Base-by-base conservation (phyloP, 805 yeast species). In the Lachancea waltii region DNA sequence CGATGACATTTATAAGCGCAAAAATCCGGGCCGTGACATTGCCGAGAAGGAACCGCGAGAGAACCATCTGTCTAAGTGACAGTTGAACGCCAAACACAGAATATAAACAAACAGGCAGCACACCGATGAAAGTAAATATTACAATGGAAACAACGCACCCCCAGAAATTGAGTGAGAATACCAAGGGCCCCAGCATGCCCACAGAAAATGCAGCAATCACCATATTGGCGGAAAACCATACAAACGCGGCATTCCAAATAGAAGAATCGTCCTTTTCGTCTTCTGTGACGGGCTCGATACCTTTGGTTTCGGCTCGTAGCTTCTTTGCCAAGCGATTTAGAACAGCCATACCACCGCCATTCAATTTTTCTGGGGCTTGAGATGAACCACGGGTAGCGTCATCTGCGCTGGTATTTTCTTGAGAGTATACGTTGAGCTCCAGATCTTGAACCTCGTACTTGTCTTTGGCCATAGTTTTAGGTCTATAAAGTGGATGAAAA, bases 211-310 rank as follows among this genome's bases (percentile, higher is more conserved):
- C 76, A 15, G 95, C 86, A 54, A 87, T 75, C 40, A 85, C 95
- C 72, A 85, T 69, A 63, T 87, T 86, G 25, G 95, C 94, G 6
- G 94, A 81, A 52, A 82, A 72, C 95, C 95, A 87, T 90, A 87
- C 83, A 35, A 87, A 69, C 30, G 86, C 85, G 20, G 92, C 83
- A 47, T 73, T 75, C 64, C 75, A 67, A 43, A 81, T 56, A 24
- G 84, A 77, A 31, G 70, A 71, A 44, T 80, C 85, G 32, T 73
- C 70, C 58, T 84, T 80, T 60, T 85, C 90, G 30, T 79, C 83
- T 44, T 82, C 95, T 6, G 84, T 77, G 40, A 87, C 73, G 28
- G 81, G 69, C 53, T 85, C 95, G 46, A 89, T 78, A 62, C 95
- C 95, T 54, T 82, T 75, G 16, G 73, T 69, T 56, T 80, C 86